phyloP scores from a whole-genome alignment of 2,329 filamentous ascomycete genomes.

The Nannizziopsis barbatae region DNA sequence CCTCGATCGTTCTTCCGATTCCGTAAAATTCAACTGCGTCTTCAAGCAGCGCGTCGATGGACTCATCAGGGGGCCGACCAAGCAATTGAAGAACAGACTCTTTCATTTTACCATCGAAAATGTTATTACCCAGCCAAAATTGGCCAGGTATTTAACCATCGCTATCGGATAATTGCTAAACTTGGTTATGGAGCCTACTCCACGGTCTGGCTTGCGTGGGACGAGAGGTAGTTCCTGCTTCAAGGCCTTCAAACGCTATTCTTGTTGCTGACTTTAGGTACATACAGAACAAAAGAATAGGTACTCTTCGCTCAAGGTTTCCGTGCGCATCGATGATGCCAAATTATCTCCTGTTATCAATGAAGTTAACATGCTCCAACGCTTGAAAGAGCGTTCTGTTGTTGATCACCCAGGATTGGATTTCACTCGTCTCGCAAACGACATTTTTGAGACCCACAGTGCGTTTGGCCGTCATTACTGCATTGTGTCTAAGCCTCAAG shows the following conservation, averaged over 20 bases:
- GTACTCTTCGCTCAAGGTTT: slow-evolving; percentile 16
- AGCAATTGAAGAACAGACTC: slow-evolving; percentile 9
- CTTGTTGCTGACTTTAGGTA: slow-evolving; percentile 5
- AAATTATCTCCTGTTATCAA: slow-evolving; percentile 12
- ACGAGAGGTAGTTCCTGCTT: slow-evolving; percentile 10
- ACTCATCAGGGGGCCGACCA: background rate
- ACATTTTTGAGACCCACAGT: slow-evolving; percentile 19
- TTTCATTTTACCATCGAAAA: slow-evolving; percentile 16
- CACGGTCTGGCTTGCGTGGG: slow-evolving; percentile 20
- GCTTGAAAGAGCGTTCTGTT: slow-evolving; percentile 13
- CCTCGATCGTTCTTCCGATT: too few species aligned
- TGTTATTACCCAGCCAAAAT: slow-evolving; percentile 19
- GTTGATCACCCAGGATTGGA: slow-evolving; percentile 14
- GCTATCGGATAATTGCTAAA: slow-evolving; percentile 19
- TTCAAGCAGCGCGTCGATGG: background rate
- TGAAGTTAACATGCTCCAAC: slow-evolving; percentile 18
- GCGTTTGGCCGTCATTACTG: slow-evolving; percentile 18
- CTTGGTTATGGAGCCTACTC: slow-evolving; percentile 21
- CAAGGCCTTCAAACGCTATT: background rate
- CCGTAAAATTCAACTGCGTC: too few species aligned
- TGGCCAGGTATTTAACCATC: slow-evolving; percentile 16
- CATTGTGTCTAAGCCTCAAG: slow-evolving; percentile 19
- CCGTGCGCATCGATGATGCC: slow-evolving; percentile 9
- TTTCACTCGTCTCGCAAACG: slow-evolving; percentile 18
- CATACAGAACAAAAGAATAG: slow-evolving; percentile 14